Percentiles rank a stretch among this genome's conserved stretches.
phyloP scores from a whole-genome alignment of 345 rosid genomes.

The Eucalyptus marginata region DNA sequence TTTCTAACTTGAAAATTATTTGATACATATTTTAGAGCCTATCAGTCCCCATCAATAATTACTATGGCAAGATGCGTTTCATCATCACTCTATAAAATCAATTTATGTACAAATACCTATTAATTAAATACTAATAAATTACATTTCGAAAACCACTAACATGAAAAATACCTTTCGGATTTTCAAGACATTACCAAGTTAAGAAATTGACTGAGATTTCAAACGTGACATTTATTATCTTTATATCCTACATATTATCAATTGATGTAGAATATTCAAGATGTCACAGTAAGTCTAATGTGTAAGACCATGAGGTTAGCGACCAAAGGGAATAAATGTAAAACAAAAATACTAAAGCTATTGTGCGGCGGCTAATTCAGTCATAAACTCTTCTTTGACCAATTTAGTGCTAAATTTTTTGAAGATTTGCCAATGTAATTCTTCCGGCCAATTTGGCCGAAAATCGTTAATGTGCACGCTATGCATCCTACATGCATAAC shows the following conservation, averaged over 20 bases:
- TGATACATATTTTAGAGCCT: too few relatives aligned
- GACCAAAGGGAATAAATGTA: not conserved
- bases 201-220: not conserved
- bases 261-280: not conserved
- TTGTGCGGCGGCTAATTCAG: accelerated
- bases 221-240: not conserved
- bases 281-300: not conserved
- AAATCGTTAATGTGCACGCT: too few relatives aligned
- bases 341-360: too few relatives aligned
- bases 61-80: not conserved
- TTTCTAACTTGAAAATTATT: too few relatives aligned
- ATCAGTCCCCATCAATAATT: not conserved
- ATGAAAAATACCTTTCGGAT: not conserved
- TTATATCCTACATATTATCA: not conserved
- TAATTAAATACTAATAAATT: not conserved
- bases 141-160: not conserved
- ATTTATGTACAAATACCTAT: not conserved
- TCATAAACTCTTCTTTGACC: too few relatives aligned
- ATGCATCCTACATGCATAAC: not conserved
- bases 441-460: accelerated
- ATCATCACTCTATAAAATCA: not conserved
- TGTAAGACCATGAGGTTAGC: not conserved
- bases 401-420: not conserved
- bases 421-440: too few relatives aligned
- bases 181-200: not conserved